Evolutionary conservation across 2,329 filamentous ascomycete species (phyloP), one percentile per base, ranked within the genome.

Genomic region (Fusarium papillatum): DNA sequence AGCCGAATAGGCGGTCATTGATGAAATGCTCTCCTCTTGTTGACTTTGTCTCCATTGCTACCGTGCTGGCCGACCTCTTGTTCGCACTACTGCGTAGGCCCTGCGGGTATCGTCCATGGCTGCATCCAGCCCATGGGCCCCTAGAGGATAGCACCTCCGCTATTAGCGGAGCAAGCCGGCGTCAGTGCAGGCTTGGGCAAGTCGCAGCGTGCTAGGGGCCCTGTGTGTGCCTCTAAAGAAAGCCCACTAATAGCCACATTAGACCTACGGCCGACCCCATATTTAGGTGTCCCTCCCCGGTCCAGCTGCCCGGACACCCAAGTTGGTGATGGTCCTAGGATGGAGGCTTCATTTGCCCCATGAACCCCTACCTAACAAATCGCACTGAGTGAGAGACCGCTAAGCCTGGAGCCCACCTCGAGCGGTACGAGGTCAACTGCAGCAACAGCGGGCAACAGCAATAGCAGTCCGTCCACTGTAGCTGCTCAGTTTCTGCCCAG

Each of bases 251-350:
- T 69, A 76, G 74, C 72, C 73, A 55, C 43, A 60, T 69, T 76
- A 71, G 73, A 72, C 67, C 71, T 66, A 64, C 74, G 59, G 75
- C 66, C 78, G 70, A 79, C 78, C 78, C 78, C 78, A 77, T 80
- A 75, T 79, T 79, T 77, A 68, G 73, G 76, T 73, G 71, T 69
- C 73, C 74, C 73, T 66, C 73, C 75, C 75, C 67, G 67, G 72
- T 77, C 75, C 57, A 77, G 64, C 64, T 64, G 71, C 50, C 63
- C 64, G 59, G 68, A 43, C 62, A 57, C 63, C 50, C 50, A 74
- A 76, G 63, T 64, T 64, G 62, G 36, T 73, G 70, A 74, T 67
- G 50, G 64, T 46, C 68, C 64, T 53, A 75, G 57, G 43, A 66
- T 66, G 64, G 53, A 66, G 38, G 64, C 38, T 61, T 72, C 50